Evolutionary conservation across 1,284 basidiomycete genomes (phyloP).

Genomic region (Rugosomyces carneus): DNA sequence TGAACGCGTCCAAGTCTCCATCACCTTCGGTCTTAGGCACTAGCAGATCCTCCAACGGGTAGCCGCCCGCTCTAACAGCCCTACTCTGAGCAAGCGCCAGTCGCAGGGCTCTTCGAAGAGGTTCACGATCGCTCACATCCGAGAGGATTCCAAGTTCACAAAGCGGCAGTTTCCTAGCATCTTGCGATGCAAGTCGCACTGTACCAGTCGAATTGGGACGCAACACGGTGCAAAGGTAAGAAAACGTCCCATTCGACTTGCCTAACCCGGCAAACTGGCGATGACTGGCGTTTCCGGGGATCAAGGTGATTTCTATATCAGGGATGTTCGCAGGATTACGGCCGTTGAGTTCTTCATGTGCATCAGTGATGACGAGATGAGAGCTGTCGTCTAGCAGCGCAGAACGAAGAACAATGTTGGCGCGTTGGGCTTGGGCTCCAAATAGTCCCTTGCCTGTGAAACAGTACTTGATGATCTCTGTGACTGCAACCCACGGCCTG

Average conservation of each 20-base stretch:
- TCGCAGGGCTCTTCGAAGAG: background rate
- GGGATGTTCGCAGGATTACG: constrained; percentile 18
- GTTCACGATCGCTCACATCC: background rate
- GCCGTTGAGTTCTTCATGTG: constrained; percentile 3
- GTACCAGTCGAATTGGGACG: constrained; percentile 21
- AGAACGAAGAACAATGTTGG: constrained; percentile 12
- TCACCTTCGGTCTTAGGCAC: constrained; percentile 21
- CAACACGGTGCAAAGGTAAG: constrained; percentile 18
- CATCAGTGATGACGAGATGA: background rate
- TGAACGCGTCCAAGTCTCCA: constrained; percentile 21
- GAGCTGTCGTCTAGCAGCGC: constrained; percentile 10
- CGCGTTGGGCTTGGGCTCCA: constrained; percentile 9
- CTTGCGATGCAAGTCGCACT: constrained; percentile 27
- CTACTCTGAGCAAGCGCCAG: constrained; percentile 22
- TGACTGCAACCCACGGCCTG: constrained; percentile 7
- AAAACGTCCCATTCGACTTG: constrained; percentile 17
- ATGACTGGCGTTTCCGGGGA: constrained; percentile 8
- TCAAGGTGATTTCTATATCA: constrained; percentile 25
- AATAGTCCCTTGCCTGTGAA: constrained; percentile 14
- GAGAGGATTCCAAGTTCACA: constrained; percentile 35
- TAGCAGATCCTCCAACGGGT: constrained; percentile 18
- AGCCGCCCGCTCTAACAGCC: constrained; percentile 22
- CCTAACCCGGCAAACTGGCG: constrained; percentile 4
- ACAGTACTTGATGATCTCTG: constrained; percentile 14
- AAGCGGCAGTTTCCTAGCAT: constrained; percentile 31